Base-by-base conservation (phyloP, 306 rosid species). In the Dicorynia guianensis region DNA sequence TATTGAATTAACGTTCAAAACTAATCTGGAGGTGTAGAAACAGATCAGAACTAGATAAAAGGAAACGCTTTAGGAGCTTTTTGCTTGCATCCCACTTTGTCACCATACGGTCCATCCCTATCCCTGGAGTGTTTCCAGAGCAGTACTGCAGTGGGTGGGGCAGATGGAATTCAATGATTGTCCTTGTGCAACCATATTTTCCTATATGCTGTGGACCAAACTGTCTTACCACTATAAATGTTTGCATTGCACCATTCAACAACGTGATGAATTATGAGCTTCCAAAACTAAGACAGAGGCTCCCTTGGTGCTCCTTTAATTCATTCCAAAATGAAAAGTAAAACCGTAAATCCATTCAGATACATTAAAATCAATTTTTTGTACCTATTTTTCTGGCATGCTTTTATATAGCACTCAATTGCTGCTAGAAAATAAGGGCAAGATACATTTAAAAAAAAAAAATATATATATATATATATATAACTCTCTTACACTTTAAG, bases 121-220 rank as follows among this genome's bases (percentile, higher is more conserved):
- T 48, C 63, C 6, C 55, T 70, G 19, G 44, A 30, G 52, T 1
- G 57, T 36, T 49, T 63, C 3, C 69, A 54, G 76, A 49, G 30
- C 15, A 43, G 58, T 68, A n/a, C n/a, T n/a, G 50, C 35, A 63
- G 78, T 68, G 80, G 81, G 78, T 68, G 80, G 81, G 81, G 88
- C 65, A 52, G 49, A 59, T 81, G 62, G 69, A 57, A n/a, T 78
- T 64, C 15, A 85, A 58, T 81, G 75, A 11, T 33, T 64, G 75
- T 65, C 79, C 74, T 67, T 69, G 4, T 61, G 55, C 46, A 49
- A 52, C 79, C 72, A 71, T 67, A 46, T 61, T 63, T 76, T 69
- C 36, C 25, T 50, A 52, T 57, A 82, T 25, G 52, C 64, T 72
- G 18, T 49, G 80, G 66, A 85, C 69, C 66, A 61, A 58, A 44